Evolutionary conservation across 495 filamentous ascomycete genomes (phyloP).

Genomic region (Daldinia loculata): DNA sequence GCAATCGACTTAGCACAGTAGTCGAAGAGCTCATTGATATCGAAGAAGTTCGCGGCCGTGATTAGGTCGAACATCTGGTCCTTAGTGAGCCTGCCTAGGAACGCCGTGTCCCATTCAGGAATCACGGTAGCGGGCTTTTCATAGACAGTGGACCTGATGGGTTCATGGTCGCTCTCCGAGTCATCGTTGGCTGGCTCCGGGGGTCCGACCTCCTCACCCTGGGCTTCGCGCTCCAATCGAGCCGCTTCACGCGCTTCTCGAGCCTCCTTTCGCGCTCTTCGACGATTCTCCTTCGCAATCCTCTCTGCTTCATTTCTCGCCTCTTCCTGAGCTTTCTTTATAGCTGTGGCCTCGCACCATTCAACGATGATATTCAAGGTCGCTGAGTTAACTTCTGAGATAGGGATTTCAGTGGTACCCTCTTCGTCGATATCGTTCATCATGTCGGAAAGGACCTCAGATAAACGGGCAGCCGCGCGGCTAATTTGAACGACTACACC

Average conservation of each 20-base stretch:
- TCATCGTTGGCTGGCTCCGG: too few species aligned
- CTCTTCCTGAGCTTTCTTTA: not conserved
- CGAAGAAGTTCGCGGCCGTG: slow-evolving; percentile 75
- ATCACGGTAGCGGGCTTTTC: too few species aligned
- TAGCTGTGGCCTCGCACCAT: not conserved
- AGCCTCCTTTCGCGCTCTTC: not conserved
- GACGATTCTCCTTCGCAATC: not conserved
- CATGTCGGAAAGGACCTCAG: not conserved
- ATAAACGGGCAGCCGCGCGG: not conserved
- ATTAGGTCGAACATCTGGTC: slow-evolving; percentile 1
- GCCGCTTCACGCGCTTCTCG: too few species aligned
- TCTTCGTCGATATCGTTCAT: not conserved
- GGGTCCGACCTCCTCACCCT: too few species aligned
- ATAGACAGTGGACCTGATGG: too few species aligned
- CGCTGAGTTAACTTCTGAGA: not conserved
- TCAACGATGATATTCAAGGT: not conserved
- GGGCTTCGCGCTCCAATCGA: too few species aligned
- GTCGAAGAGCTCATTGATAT: slow-evolving; percentile 74
- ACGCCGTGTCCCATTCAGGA: not conserved
- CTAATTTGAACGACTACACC: not conserved
- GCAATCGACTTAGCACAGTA: slow-evolving; percentile 76
- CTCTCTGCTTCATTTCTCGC: not conserved
- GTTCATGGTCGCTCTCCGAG: too few species aligned
- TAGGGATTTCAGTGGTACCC: not conserved
- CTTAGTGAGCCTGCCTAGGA: not conserved